A percentile compares a stretch with the other conserved stretches of the same genome.
phyloP scores from a whole-genome alignment of 768 basidiomycete genomes.

The Trametes cubensis region DNA sequence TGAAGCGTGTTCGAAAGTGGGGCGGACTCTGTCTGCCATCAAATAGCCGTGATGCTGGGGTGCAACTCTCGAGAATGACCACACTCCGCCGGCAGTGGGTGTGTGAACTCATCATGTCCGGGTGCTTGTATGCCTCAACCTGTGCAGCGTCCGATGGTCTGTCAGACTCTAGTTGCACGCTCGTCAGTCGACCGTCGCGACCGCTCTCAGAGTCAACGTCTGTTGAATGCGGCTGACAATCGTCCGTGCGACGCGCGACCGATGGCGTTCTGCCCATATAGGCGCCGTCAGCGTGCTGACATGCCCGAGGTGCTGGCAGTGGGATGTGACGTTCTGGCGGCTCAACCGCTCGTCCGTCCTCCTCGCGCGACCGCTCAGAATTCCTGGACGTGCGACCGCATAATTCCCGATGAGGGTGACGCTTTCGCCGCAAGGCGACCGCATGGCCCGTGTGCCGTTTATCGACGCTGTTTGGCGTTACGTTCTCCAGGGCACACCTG shows the following conservation, averaged over 20 bases:
- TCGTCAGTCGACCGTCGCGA: background rate
- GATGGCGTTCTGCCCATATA: background rate
- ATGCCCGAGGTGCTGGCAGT: background rate
- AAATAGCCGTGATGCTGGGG: conserved; percentile 12
- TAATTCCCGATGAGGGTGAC: conserved; percentile 2
- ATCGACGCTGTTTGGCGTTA: too few relatives aligned
- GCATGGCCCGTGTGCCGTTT: background rate
- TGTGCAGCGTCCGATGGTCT: background rate
- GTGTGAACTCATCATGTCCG: background rate
- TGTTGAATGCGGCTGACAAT: background rate
- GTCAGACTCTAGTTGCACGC: background rate
- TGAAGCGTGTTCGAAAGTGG: background rate
- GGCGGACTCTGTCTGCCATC: conserved; percentile 11
- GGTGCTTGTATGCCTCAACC: background rate
- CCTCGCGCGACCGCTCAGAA: conserved; percentile 5
- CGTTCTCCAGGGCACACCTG: too few relatives aligned
- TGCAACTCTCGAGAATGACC: background rate
- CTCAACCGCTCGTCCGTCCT: conserved; percentile 4
- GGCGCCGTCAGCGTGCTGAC: conserved; percentile 12
- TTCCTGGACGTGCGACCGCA: conserved; percentile 6
- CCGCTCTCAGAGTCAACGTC: background rate
- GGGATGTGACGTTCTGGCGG: background rate
- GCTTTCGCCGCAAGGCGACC: conserved; percentile 6
- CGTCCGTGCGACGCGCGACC: conserved; percentile 14
- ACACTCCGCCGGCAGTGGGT: conserved; percentile 9